phyloP scores from a whole-genome alignment of 805 yeast genomes.

The Zygotorulaspora chibaensis region DNA sequence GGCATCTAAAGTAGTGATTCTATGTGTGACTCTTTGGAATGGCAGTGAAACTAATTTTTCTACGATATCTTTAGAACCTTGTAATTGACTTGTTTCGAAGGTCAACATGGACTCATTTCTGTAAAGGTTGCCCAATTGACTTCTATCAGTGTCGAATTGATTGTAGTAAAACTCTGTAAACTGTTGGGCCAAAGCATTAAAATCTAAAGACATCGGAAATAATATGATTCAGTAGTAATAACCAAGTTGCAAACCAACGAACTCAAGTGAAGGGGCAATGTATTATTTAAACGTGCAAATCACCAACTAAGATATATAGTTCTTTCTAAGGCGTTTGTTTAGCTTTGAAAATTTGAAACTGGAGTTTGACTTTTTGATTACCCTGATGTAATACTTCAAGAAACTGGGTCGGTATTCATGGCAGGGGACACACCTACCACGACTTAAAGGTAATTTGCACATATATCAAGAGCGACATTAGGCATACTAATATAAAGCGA shows the following conservation, averaged over 20 bases:
- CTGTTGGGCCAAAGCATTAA: constrained; percentile 57
- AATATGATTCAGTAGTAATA: neutral
- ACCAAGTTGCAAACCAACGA: neutral
- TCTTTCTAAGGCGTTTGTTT: neutral
- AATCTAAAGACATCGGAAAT: constrained; percentile 37
- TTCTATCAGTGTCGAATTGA: constrained; percentile 89
- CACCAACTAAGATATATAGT: neutral
- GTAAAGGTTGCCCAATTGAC: constrained; percentile 88
- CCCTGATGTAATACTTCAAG: neutral
- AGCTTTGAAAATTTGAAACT: neutral
- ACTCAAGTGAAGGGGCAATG: neutral
- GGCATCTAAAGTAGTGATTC: constrained; percentile 93
- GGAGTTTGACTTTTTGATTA: neutral
- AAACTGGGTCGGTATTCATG: no score
- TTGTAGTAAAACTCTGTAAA: constrained; percentile 93
- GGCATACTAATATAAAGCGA: no score
- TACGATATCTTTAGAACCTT: constrained; percentile 89
- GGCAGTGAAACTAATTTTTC: constrained; percentile 89
- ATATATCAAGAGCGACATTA: no score
- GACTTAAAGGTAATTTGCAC: no score
- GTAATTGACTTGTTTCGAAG: constrained; percentile 89
- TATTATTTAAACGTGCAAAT: neutral
- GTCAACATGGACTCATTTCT: constrained; percentile 98
- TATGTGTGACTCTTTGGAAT: constrained; percentile 87
- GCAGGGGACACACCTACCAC: no score